phyloP scores from a whole-genome alignment of 2,329 filamentous ascomycete species.

The Pseudocercospora ulei region DNA sequence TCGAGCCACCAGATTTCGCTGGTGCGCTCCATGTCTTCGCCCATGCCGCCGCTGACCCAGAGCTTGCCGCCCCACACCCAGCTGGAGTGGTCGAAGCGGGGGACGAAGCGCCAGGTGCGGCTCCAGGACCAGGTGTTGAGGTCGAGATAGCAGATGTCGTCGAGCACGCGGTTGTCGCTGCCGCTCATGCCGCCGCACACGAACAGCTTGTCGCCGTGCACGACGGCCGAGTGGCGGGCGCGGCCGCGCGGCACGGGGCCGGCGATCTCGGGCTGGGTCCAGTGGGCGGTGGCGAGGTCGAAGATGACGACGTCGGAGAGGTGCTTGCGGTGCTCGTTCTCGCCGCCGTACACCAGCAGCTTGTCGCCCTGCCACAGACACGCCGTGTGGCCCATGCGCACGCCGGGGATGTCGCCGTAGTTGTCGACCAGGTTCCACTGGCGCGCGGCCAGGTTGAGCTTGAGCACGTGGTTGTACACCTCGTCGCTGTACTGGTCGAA shows the following conservation, averaged over 20 bases:
- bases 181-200: conserved; percentile 93
- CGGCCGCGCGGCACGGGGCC: conserved; percentile 80
- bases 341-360: conserved; percentile 91
- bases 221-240: conserved; percentile 82
- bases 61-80: conserved; percentile 88
- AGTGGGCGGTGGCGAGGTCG: conserved; percentile 85
- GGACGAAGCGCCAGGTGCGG: conserved; percentile 86
- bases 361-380: conserved; percentile 90
- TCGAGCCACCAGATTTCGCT: conserved; percentile 97
- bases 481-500: conserved; percentile 99
- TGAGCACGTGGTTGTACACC: conserved; percentile 94
- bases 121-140: conserved; percentile 98
- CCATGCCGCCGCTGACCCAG: conserved; percentile 93
- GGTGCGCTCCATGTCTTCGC: conserved; percentile 92
- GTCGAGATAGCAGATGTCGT: conserved; percentile 94
- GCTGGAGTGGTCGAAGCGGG: conserved; percentile 86
- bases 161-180: conserved; percentile 80
- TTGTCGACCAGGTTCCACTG: conserved; percentile 97
- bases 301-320: conserved; percentile 94
- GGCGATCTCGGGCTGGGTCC: conserved; percentile 81
- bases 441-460: conserved; percentile 72
- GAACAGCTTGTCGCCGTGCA: conserved; percentile 94
- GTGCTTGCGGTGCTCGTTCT: conserved; percentile 94
- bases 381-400: conserved; percentile 97
- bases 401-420: conserved; percentile 93